A percentile compares a stretch with the other conserved stretches of the same genome.
Evolutionary conservation across 148 eudicot species (phyloP).

Genomic region (Cornus florida): DNA sequence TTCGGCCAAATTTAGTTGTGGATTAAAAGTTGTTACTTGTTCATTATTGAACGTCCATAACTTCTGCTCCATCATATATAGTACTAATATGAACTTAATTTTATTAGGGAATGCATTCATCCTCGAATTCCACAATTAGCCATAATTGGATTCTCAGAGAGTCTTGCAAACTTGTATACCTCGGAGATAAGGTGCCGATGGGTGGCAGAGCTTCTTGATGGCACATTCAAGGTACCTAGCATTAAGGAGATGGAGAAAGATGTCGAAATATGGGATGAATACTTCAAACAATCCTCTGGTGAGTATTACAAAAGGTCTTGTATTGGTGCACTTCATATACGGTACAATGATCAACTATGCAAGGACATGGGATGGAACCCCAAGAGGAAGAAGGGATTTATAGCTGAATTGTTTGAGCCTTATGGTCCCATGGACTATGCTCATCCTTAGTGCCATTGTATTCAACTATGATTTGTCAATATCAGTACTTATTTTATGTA

Average conservation of each 20-base stretch:
- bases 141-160: conserved; percentile 31
- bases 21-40: no score
- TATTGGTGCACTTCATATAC: conserved; percentile 10
- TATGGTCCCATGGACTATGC: conserved; percentile 14
- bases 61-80: no score
- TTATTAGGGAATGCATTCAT: no score
- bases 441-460: not conserved
- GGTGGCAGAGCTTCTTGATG: conserved; percentile 23
- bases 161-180: conserved; percentile 20
- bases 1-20: no score
- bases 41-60: no score
- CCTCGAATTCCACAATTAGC: conserved; percentile 36
- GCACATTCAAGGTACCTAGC: conserved; percentile 21
- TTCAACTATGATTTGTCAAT: no score
- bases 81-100: no score
- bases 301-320: conserved; percentile 17
- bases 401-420: conserved; percentile 30
- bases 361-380: conserved; percentile 32
- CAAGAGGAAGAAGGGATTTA: conserved; percentile 28
- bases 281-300: conserved; percentile 16
- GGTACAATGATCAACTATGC: conserved; percentile 31
- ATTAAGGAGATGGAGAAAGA: conserved; percentile 24
- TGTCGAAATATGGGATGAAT: conserved; percentile 10
- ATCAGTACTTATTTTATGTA: no score
- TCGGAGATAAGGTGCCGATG: conserved; percentile 30